Evolutionary conservation across 2,329 filamentous ascomycete genomes (phyloP).

Genomic region (Cordyceps javanica): DNA sequence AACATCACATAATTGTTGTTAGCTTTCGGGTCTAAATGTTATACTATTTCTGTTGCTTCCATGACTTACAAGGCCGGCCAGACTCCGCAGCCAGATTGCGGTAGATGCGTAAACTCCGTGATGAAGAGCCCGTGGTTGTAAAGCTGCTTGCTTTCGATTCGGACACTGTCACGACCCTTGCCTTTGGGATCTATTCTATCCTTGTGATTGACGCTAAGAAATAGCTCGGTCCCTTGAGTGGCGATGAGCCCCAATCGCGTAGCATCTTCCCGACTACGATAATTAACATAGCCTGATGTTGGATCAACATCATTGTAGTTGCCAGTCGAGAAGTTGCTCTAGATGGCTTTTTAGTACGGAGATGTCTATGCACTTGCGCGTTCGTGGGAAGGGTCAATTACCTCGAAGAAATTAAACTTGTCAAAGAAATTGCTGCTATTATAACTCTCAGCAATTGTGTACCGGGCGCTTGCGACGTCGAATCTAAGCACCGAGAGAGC

Average conservation of each 20-base stretch:
- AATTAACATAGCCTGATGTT: conserved; percentile 62
- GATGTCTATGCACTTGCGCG: background rate
- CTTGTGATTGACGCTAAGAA: conserved; percentile 29
- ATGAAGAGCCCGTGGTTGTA: conserved; percentile 63
- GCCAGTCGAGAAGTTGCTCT: conserved; percentile 19
- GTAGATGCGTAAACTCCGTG: conserved; percentile 61
- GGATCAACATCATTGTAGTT: conserved; percentile 41
- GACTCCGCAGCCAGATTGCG: conserved; percentile 56
- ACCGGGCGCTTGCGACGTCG: background rate
- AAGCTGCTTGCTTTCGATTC: conserved; percentile 54
- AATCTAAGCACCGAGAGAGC: background rate
- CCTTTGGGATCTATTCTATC: conserved; percentile 15
- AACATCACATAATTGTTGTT: background rate
- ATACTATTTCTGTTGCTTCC: too few species aligned
- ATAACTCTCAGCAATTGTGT: conserved; percentile 22
- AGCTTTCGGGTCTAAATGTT: background rate
- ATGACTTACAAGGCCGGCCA: conserved; percentile 59
- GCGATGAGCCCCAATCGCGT: conserved; percentile 26
- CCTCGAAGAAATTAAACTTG: conserved; percentile 32
- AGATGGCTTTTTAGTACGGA: background rate
- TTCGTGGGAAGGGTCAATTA: background rate
- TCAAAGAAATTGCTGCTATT: conserved; percentile 36
- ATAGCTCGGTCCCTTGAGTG: conserved; percentile 25
- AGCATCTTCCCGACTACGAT: conserved; percentile 28
- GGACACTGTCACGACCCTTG: conserved; percentile 47